Evolutionary conservation across 179 eudicot species (phyloP), one percentile per base, ranked within the genome.

Genomic region (Silene coronaria): DNA sequence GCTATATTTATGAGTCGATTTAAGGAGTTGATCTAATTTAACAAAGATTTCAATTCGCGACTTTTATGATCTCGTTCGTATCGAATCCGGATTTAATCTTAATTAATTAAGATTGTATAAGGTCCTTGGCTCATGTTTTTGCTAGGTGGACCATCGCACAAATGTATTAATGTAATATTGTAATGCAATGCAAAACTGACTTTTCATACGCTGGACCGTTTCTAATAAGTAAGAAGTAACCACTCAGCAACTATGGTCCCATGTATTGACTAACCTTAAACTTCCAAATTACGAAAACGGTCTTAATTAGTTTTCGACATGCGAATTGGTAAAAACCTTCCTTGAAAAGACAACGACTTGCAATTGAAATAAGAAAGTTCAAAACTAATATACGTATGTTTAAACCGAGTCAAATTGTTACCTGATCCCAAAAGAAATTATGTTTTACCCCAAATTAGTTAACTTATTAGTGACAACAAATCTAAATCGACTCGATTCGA

Each of bases 181-280:
- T 13, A 42, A 42, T 11, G 48, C 48, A 51, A 51, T 2, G 6
- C 30, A 48, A 70, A 0, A 17, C 30, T 57, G 66, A 72, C 65
- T 72, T 57, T 72, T 72, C 75, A 59, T 72, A 72, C 51, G 0
- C 13, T 13, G 23, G 30, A 27, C 51, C 11, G 45, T 17, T 72
- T 57, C 75, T 72, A 1, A 13, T 2, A 3, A 9, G 26, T 19
- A 24, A 30, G 63, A 32, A 28, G 22, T 21, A 58, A 72, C 30
- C 32, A 57, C 64, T 34, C 46, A 57, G 0, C 66, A 72, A 55
- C 34, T 36, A 9, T 3, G 26, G 73, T 22, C 17, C 73, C 60
- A 48, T 32, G 24, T 0, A 10, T 24, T 48, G 73, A 48, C 73
- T 8, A 70, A 70, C 10, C 5, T 22, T 19, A 53, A 16, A 48